Base-by-base conservation (phyloP, 192 early-diverging fungal genomes). In the Haplosporangium gracile region DNA sequence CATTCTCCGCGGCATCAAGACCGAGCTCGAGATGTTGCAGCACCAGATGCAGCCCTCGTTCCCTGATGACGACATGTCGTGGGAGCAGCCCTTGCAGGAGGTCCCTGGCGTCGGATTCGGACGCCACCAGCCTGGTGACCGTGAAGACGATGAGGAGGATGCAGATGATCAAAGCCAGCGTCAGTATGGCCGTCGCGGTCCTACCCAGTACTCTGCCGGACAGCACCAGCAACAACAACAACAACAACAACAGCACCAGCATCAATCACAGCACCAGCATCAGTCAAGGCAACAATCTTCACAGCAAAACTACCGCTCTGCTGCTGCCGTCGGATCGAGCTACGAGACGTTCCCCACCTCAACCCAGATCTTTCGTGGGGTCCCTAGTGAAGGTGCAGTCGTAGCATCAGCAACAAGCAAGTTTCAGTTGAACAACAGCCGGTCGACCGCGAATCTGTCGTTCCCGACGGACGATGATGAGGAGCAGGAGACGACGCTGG, bases 1-100 rank as follows among this genome's bases (percentile, higher is more conserved):
- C 13, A 86, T 86, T 32, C 75, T 86, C 6, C 39, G 79, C 22
- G 78, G 79, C 0, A 73, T 86, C 84, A 86, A 86, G 76, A 86
- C 79, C 4, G 84, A 86, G 49, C 70, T 86, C 4, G 84, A 86
- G 79, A 77, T 86, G 75, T 47, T 86, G 70, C 84, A 86, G 34
- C 75, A 86, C 43, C 84, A 86, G 75, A 77, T 77, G 78, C 83
- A 85, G 45, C 84, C 78, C 32, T 39, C 70, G 70, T 86, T 74
- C 72, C 84, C 78, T 9, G 84, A 86, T 40, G 84, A 86, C 40
- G 71, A 86, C 39, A 86, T 86, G 84, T 72, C 78, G 9, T 86
- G 84, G 84, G 84, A 86, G 36, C 51, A 73, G 24, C 72, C 72
- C 18, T 34, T 63, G n/a, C 84, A 86, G 40, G 79, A 77, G 53